Base-by-base conservation (phyloP, 2,329 filamentous ascomycete species). In the Diplocarpon mali region DNA sequence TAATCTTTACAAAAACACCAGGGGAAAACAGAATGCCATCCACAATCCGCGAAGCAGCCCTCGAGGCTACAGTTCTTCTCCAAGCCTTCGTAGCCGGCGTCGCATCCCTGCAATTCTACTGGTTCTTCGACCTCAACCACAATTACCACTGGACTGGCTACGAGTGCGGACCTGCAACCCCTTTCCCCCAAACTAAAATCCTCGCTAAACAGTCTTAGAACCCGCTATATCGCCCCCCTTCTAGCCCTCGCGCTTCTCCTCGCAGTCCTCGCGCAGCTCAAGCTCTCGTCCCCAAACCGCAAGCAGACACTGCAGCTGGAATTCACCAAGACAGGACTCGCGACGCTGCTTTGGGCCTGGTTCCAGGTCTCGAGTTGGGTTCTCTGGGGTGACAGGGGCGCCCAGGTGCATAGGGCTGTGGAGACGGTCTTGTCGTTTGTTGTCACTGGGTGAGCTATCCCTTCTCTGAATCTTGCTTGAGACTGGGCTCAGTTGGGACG, bases 201-300 rank as follows among this genome's bases (percentile, higher is more conserved):
- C 5, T 30, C 6, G 31, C 28, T 30, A 27, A 31, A 28, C n/a
- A 6, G 6, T 14, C 17, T n/a, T n/a, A 41, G 39, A 15, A 35
- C 30, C 13, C 16, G 20, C 16, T 15, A 12, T 17, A 35, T 41
- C 30, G 30, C 39, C 12, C 24, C 39, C 30, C n/a, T 41, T 24
- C 31, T 41, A 29, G 12, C 31, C n/a, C 39, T 41, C 17, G 15
- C 31, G 3, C 39, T 41, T 16, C 39, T 41, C 17, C 24, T 41
- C 39, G 35, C 39, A 3, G 14, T 41, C 30, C 29, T 41, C 29
- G 35, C 31, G 1, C 39, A 41, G 20, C 39, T 41, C 12, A 32
- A 14, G 7, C 39, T 41, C 31, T 41, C 31, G 16, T 35, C 39
- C 8, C 39, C 39, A 41, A 41, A 31, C 7, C 39, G 39, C 30